These are phyloP conservation scores for Chlamydomonas sp. DNA, from an alignment of 139 green algal species.

Conservation along the genomic window DNA sequence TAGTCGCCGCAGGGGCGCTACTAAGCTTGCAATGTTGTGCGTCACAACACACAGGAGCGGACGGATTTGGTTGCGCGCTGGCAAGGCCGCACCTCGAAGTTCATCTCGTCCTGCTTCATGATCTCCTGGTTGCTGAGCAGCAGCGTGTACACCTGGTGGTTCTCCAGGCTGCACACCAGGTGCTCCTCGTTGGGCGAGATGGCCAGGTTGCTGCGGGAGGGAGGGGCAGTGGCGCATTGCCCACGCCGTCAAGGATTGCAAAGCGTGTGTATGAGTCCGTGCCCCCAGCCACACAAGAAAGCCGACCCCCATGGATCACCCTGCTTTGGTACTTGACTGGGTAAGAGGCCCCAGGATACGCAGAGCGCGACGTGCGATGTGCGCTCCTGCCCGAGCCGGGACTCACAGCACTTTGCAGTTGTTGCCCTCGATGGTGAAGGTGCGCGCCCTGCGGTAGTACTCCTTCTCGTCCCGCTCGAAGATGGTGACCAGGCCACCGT, in stretches of 20 bases:
- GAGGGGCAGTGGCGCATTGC: background rate
- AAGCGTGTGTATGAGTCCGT: too few relatives aligned
- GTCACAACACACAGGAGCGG: background rate
- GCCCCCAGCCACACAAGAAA: background rate
- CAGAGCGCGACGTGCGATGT: too few relatives aligned
- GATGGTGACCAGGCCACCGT: constrained; percentile 67
- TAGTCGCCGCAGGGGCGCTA: too few relatives aligned
- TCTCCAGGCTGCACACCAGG: constrained; percentile 72
- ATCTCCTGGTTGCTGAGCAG: constrained; percentile 80
- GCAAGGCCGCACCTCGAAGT: constrained; percentile 68
- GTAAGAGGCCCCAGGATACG: too few relatives aligned
- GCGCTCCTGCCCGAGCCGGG: too few relatives aligned
- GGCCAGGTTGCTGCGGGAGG: constrained; percentile 58
- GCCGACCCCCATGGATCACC: background rate
- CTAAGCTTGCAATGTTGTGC: too few relatives aligned
- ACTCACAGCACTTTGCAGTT: constrained; percentile 54
- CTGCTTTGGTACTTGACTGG: too few relatives aligned
- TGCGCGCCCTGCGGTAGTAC: constrained; percentile 57
- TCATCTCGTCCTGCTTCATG: constrained; percentile 85
- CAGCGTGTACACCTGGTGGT: constrained; percentile 76
- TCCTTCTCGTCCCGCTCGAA: constrained; percentile 79
- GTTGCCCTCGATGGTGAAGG: constrained; percentile 68
- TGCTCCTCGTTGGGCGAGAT: constrained; percentile 83
- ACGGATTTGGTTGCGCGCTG: background rate
- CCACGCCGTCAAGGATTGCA: too few relatives aligned